Evolutionary conservation across 176 grass and related monocot genomes (phyloP).

Genomic region (Carex littledalei): DNA sequence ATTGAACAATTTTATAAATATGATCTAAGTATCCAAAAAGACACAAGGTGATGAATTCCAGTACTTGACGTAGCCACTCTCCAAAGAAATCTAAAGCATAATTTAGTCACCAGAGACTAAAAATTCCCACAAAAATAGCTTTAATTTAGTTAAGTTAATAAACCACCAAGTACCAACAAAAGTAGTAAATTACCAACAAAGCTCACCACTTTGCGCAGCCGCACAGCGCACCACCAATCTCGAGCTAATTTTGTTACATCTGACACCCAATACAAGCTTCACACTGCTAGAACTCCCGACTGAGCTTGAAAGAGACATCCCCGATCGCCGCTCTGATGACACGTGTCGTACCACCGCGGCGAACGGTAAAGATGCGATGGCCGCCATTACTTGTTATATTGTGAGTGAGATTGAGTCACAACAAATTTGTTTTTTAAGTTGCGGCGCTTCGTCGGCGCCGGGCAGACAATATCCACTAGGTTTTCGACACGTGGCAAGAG

Average conservation of each 20-base stretch:
- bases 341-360: conserved; percentile 40
- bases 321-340: background rate
- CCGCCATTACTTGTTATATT: conserved; percentile 42
- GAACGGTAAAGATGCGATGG: conserved; percentile 60
- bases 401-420: conserved; percentile 4
- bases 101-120: background rate
- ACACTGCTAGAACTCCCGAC: background rate
- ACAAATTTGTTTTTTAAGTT: background rate
- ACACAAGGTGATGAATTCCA: background rate
- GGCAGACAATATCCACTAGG: conserved; percentile 9
- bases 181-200: conserved; percentile 9
- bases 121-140: background rate
- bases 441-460: conserved; percentile 2
- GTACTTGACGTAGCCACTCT: background rate
- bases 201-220: conserved; percentile 56
- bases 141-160: background rate
- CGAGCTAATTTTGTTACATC: conserved; percentile 19
- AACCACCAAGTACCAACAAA: background rate
- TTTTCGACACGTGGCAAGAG: conserved; percentile 28
- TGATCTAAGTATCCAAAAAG: background rate
- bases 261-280: conserved; percentile 4
- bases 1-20: background rate
- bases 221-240: conserved; percentile 73
- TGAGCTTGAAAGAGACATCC: background rate
- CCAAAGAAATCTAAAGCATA: background rate